Evolutionary conservation across 768 basidiomycete species (phyloP).

Genomic region (Pholiota conissans): DNA sequence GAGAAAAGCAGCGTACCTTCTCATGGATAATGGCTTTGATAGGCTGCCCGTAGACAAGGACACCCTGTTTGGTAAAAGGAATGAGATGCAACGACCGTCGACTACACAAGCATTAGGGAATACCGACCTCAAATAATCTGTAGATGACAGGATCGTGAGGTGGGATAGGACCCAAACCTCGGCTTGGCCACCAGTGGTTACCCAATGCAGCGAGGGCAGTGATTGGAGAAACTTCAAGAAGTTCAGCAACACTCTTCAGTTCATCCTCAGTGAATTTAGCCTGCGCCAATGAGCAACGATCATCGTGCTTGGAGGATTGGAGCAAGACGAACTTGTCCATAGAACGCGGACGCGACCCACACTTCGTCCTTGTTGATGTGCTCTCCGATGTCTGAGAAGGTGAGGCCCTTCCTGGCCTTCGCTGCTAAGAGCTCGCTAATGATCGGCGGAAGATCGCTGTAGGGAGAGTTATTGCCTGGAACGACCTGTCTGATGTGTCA

Average conservation of each 20-base stretch:
- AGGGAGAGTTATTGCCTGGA: conserved; percentile 42
- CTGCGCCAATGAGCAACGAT: conserved; percentile 30
- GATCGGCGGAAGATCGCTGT: conserved; percentile 52
- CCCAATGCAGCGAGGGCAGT: conserved; percentile 50
- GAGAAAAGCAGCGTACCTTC: conserved; percentile 48
- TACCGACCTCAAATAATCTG: conserved; percentile 73
- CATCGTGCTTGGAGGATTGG: neutral
- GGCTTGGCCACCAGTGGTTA: conserved; percentile 73
- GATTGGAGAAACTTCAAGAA: conserved; percentile 47
- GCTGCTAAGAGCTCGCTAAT: conserved; percentile 56
- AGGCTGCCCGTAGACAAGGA: conserved; percentile 76
- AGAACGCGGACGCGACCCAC: conserved; percentile 82
- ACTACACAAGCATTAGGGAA: neutral
- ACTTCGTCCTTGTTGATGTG: conserved; percentile 73
- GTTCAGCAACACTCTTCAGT: conserved; percentile 46
- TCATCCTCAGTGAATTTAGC: conserved; percentile 70
- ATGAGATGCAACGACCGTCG: neutral
- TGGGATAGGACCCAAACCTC: conserved; percentile 67
- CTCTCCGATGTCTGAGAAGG: conserved; percentile 69
- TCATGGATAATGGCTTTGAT: conserved; percentile 85
- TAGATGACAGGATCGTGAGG: conserved; percentile 82
- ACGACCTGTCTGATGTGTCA: conserved; percentile 32
- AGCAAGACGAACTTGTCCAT: conserved; percentile 61
- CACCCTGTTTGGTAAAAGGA: conserved; percentile 42
- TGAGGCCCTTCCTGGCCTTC: conserved; percentile 69